Evolutionary conservation across 23 red algal species (phyloP).

Genomic region (Gracilaria vermiculophylla): DNA sequence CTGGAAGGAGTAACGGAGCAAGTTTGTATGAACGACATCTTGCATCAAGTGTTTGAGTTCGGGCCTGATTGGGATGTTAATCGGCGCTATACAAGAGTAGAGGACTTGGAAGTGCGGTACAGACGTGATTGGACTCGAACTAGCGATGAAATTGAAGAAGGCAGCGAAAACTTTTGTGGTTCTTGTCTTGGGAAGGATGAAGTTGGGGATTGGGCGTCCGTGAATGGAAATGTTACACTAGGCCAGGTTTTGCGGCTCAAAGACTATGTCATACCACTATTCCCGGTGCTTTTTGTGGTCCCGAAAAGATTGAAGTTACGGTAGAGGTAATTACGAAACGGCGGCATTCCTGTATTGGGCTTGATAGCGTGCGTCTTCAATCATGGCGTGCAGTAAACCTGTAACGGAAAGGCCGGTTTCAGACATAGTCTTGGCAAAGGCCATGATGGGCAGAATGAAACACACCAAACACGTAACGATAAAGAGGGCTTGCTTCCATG

Average conservation of each 20-base stretch:
- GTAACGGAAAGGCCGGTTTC: not conserved
- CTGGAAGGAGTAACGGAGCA: slow-evolving; percentile 30
- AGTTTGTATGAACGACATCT: slow-evolving; percentile 26
- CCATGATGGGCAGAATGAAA: not conserved
- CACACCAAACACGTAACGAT: not conserved
- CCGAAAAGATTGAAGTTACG: not conserved
- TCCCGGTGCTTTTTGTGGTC: slow-evolving; percentile 34
- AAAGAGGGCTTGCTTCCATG: not conserved
- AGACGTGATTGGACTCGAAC: slow-evolving; percentile 3
- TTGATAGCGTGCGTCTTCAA: slow-evolving; percentile 19
- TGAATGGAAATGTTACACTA: not conserved
- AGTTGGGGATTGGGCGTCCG: slow-evolving; percentile 24
- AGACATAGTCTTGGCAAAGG: not conserved
- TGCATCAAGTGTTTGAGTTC: slow-evolving; percentile 20
- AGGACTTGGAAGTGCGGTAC: slow-evolving; percentile 27
- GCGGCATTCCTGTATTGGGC: slow-evolving; percentile 22
- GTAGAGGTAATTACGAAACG: not conserved
- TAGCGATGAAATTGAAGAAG: not conserved
- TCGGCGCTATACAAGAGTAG: slow-evolving; percentile 11
- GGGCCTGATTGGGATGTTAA: slow-evolving; percentile 47
- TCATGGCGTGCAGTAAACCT: slow-evolving; percentile 2
- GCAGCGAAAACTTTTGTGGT: slow-evolving; percentile 29
- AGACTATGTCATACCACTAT: slow-evolving; percentile 43
- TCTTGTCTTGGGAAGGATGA: slow-evolving; percentile 31
- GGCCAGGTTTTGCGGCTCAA: slow-evolving; percentile 1